Base-by-base conservation (phyloP, 192 early-diverging fungal species). In the Coemansia sp. region DNA sequence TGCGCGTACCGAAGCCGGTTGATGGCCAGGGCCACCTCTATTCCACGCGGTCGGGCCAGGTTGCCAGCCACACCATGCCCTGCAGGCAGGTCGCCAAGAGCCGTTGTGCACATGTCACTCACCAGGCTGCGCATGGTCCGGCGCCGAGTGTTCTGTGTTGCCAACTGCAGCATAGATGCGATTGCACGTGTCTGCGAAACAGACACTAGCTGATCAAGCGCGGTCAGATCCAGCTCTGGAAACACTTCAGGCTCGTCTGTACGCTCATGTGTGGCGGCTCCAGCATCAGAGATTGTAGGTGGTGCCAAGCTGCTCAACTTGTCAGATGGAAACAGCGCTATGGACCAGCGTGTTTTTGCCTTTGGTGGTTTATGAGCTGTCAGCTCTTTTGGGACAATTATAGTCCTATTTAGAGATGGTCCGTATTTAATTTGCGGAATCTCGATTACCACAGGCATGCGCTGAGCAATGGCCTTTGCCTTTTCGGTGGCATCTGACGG, bases 141-240 rank as follows among this genome's bases (percentile, higher is more conserved):
- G 37, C 42, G 50, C 4, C 54, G 61, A 6, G 34, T 10, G n/a
- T 34, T 44, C 21, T 38, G 62, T 15, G 59, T 12, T n/a, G 68
- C 47, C 12, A 17, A 6, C 9, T 65, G 64, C 4, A 86, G 57
- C 31, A 74, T 64, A 12, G 47, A 59, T 2, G 85, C 72, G 56
- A 86, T 84, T 46, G 60, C 57, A 17, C 83, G 78, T 40, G 83
- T 78, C 57, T 86, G 85, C 10, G 85, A 84, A 4, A 40, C 22
- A 7, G 81, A 75, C 2, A 68, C 80, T 3, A 86, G 75, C 57
- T 86, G 85, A 58, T 84, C 83, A 17, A 86, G 67, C 10, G 75
- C 81, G 2, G 83, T 73, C n/a, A 86, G 49, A 50, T 83, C 75
- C 40, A 85, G 66, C 25, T 67, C 70, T 2, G 70, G 46, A 2